Base-by-base conservation (phyloP, 2,329 filamentous ascomycete species). In the Cladophialophora exuberans region DNA sequence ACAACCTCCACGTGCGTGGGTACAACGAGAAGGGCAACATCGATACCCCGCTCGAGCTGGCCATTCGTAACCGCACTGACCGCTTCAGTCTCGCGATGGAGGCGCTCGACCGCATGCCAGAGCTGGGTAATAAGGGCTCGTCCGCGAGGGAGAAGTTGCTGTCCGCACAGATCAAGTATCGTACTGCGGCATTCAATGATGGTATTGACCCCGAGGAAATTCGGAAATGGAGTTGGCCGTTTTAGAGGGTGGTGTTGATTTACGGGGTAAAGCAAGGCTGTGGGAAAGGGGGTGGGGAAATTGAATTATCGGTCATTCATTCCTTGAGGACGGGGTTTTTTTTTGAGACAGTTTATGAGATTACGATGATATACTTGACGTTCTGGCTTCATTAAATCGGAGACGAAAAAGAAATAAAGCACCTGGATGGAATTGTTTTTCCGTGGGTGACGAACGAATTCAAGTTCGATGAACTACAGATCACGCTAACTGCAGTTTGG, bases 11-110 rank as follows among this genome's bases (percentile, higher is more conserved):
- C 64, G 88, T 92, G n/a, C 79, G 85, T 26, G 88, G 88, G 1
- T 92, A 91, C 76, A 85, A 82, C 66, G 88, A 92, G 76, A 91
- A 92, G 79, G 88, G 88, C 42, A 92, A 91, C 69, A 91, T 91
- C 63, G 87, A 92, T 68, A 91, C 88, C 0, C 88, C 88, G 1
- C 82, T 91, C 17, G 88, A 90, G 72, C 75, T 92, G 60, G 88
- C 88, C 23, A 89, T 91, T 67, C 80, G 87, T 56, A 92, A 92
- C 72, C 79, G 86, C 65, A 88, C 87, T 0, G 88, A 92, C 72
- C 80, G 88, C 23, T 92, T 87, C 74, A 88, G 84, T 63, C 73
- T 92, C 31, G 88, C 88, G 7, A 89, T 92, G 57, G 83, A 87
- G 65, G 88, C 88, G 11, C 87, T 92, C 55, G 87, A 91, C 64